Conservation (phyloP, 208 protist genomes). For the Trypanosoma mega region DNA sequence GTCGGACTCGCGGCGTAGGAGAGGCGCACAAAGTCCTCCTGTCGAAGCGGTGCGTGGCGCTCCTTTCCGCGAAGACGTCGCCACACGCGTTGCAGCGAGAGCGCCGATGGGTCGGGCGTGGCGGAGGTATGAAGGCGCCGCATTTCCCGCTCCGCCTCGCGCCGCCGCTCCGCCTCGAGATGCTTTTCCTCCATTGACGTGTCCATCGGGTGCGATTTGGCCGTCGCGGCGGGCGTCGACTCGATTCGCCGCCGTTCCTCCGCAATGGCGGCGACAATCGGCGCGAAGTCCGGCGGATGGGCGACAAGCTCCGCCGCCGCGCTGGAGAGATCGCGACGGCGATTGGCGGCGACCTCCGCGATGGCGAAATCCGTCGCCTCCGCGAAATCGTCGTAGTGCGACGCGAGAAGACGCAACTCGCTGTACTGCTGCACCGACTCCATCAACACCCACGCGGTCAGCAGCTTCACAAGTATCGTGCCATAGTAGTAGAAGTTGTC, state of each 20-base stretch:
- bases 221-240: not conserved
- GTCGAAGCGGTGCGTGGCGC: slow-evolving; percentile 24
- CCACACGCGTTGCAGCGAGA: slow-evolving; percentile 17
- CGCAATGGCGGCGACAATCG: slow-evolving; percentile 50
- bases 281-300: slow-evolving; percentile 56
- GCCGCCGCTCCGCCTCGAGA: slow-evolving; percentile 21
- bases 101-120: not conserved
- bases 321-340: slow-evolving; percentile 37
- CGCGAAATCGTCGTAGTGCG: slow-evolving; percentile 70
- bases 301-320: slow-evolving; percentile 41
- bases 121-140: slow-evolving; percentile 25
- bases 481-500: slow-evolving; percentile 88
- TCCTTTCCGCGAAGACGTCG: slow-evolving; percentile 8
- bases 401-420: slow-evolving; percentile 62
- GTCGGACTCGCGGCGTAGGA: slow-evolving; percentile 82
- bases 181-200: slow-evolving; percentile 53
- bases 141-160: slow-evolving; percentile 43
- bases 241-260: slow-evolving; percentile 43
- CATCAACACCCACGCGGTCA: slow-evolving; percentile 71
- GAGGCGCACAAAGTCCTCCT: slow-evolving; percentile 52
- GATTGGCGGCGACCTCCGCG: slow-evolving; percentile 30
- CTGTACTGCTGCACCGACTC: slow-evolving; percentile 83
- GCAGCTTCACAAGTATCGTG: slow-evolving; percentile 59
- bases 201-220: slow-evolving; percentile 69
- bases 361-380: slow-evolving; percentile 63